Percentiles rank a stretch among this genome's conserved stretches.
Evolutionary conservation across 2,329 filamentous ascomycete genomes (phyloP).

Genomic region (Tolypocladium nubicola): DNA sequence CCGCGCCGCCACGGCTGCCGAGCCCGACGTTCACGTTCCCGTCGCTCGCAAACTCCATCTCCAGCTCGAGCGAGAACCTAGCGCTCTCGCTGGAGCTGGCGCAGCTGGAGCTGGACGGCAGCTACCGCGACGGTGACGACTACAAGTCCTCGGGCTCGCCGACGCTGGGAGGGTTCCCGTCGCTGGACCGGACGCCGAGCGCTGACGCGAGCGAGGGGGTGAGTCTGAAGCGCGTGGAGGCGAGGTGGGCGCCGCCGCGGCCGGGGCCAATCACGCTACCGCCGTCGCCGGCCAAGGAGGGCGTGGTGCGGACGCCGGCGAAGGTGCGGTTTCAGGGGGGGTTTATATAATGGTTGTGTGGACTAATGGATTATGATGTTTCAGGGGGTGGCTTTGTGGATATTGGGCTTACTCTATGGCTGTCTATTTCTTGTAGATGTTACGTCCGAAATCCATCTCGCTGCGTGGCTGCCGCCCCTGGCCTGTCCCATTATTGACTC

Average conservation of each 20-base stretch:
- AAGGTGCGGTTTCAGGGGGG: neutral
- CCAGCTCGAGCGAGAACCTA: constrained; percentile 19
- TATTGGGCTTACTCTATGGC: neutral
- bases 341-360: neutral
- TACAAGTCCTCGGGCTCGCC: neutral
- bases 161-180: neutral
- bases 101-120: constrained; percentile 6
- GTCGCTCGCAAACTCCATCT: constrained; percentile 23
- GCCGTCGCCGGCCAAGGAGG: constrained; percentile 6
- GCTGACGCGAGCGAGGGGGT: neutral
- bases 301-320: neutral
- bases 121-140: neutral
- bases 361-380: neutral
- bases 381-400: neutral
- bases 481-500: no score
- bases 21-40: constrained; percentile 26
- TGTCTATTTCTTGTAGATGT: neutral
- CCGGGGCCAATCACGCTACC: constrained; percentile 18
- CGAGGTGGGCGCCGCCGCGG: constrained; percentile 20
- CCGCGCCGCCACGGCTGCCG: constrained; percentile 19
- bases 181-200: constrained; percentile 8
- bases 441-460: neutral
- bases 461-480: neutral
- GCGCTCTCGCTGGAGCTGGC: constrained; percentile 19
- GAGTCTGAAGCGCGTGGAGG: constrained; percentile 16